Base-by-base conservation (phyloP, 148 eudicot species). In the Arctostaphylos glauca region DNA sequence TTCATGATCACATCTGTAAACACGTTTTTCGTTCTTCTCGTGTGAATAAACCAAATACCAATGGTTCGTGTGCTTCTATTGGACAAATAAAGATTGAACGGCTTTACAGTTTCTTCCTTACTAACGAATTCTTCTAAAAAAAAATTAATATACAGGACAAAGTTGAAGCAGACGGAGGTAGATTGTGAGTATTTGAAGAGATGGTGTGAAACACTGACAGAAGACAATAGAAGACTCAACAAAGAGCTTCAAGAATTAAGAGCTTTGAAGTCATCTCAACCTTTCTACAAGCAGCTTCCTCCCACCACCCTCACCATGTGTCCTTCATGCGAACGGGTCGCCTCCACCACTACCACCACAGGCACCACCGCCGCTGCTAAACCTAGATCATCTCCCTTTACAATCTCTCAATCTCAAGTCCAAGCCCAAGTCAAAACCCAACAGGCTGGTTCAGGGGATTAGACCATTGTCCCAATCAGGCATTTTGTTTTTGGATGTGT, bases 81-180 rank as follows among this genome's bases (percentile, higher is more conserved):
- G 1, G 38, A 31, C 38, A 31, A 31, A 31, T 31, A 31, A 31
- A 31, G 38, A 31, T 31, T 31, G 38, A 31, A 31, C 38, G 38
- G 38, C 38, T 31, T 31, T 31, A 1, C 38, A 31, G 1, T 31
- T 31, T 31, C 38, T 31, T 31, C 38, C 1, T 31, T 0, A 31
- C 0, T 31, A 31, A 31, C 38, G 38, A 31, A 31, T 31, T 31
- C 38, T 31, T 31, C 38, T 31, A n/a, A n/a, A n/a, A 55, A 16
- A 64, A 7, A 23, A 23, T 60, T 59, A 3, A 71, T 55, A 31
- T 13, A 67, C 93, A 95, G 98, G 93, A 96, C 98, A 14, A 96
- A 96, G 77, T 77, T 96, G 90, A 96, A 96, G 91, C 98, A 96
- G 88, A 96, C 98, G 70, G 98, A 96, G 92, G 97, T 94, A 64